A percentile compares a stretch with the other conserved stretches of the same genome.
phyloP scores from a whole-genome alignment of 129 eudicot species.

The Helianthus tuberosus region DNA sequence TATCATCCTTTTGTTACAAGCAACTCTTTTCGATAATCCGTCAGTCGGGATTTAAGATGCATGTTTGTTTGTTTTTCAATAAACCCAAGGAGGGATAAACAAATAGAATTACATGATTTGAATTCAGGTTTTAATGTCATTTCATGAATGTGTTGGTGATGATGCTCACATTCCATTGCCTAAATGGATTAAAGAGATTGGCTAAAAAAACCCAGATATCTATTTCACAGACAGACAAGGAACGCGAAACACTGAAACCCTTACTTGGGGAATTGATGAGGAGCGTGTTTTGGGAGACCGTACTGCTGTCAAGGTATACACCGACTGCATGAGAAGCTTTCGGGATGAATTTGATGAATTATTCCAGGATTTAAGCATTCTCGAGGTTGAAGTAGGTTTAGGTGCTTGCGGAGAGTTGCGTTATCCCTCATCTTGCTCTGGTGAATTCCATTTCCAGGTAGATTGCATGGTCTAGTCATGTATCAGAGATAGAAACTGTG shows the following conservation, averaged over 20 bases:
- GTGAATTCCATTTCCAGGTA: constrained; percentile 75
- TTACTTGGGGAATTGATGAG: constrained; percentile 90
- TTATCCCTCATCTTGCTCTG: constrained; percentile 89
- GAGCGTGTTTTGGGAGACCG: constrained; percentile 78
- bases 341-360: constrained; percentile 73
- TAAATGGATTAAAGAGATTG: constrained; percentile 74
- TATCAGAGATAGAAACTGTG: not conserved
- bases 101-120: not conserved
- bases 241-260: constrained; percentile 76
- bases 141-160: constrained; percentile 95
- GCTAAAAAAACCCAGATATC: constrained; percentile 75
- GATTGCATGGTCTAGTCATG: not conserved
- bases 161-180: constrained; percentile 87
- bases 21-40: constrained; percentile 69
- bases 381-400: constrained; percentile 77
- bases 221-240: constrained; percentile 84
- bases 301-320: constrained; percentile 89
- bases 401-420: constrained; percentile 92
- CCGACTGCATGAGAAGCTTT: constrained; percentile 87
- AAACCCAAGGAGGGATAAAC: too few species aligned
- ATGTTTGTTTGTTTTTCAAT: constrained; percentile 41
- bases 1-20: constrained; percentile 54
- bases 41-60: constrained; percentile 59
- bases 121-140: constrained; percentile 82
- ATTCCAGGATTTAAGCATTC: constrained; percentile 59